Percentiles rank a stretch among this genome's conserved stretches.
phyloP scores from a whole-genome alignment of 176 grass and related monocot species.

The Triticum timopheevii region DNA sequence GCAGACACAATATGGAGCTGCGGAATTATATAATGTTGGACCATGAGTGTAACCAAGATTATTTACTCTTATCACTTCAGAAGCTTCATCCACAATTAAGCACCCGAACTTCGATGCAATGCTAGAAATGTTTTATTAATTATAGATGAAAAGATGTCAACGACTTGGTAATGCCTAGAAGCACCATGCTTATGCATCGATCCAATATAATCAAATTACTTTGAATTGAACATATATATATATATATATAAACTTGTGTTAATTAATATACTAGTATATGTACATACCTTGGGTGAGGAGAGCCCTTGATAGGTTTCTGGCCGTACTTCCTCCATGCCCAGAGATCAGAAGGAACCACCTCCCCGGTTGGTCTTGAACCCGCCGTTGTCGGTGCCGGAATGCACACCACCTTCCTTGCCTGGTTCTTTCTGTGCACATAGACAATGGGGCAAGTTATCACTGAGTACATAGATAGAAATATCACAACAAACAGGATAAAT shows the following conservation, averaged over 20 bases:
- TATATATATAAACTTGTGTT: neutral
- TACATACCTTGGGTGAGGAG: constrained; percentile 83
- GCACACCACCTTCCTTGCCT: constrained; percentile 87
- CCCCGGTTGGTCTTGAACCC: constrained; percentile 54
- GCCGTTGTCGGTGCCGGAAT: constrained; percentile 77
- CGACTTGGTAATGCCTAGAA: neutral
- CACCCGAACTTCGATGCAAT: neutral
- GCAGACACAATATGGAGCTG: constrained; percentile 15
- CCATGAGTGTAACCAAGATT: neutral
- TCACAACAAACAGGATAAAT: neutral
- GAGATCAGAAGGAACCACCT: constrained; percentile 89
- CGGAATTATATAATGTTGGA: constrained; percentile 22
- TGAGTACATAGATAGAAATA: neutral
- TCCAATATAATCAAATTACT: neutral
- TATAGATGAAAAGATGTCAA: neutral
- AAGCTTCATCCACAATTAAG: neutral
- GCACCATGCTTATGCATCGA: neutral
- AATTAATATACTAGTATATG: neutral
- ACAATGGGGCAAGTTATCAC: neutral
- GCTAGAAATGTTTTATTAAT: neutral
- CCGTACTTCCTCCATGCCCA: constrained; percentile 99
- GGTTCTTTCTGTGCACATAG: constrained; percentile 66
- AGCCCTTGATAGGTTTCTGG: constrained; percentile 98
- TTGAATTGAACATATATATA: neutral
- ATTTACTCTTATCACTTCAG: constrained; percentile 15